Conservation (phyloP, 805 yeast genomes). For the Candida railenensis region DNA sequence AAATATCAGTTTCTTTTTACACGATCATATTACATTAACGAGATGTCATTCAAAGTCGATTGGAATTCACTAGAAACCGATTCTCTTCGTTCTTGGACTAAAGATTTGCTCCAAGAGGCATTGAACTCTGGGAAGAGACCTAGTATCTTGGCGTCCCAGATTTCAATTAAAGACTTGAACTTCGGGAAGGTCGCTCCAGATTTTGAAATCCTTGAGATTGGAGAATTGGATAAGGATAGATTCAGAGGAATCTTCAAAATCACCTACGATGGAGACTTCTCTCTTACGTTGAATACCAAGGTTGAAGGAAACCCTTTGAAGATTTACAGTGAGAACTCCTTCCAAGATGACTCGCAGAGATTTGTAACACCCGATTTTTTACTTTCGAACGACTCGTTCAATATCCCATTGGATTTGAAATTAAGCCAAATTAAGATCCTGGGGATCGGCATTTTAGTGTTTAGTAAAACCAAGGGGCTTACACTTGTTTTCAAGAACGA, state of each 20-base stretch:
- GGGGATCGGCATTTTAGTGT: slow-evolving; percentile 84
- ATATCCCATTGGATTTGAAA: slow-evolving; percentile 75
- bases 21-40: neutral
- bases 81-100: slow-evolving; percentile 59
- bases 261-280: slow-evolving; percentile 73
- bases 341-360: slow-evolving; percentile 28
- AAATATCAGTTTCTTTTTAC: neutral
- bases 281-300: slow-evolving; percentile 69
- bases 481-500: slow-evolving; percentile 87
- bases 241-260: slow-evolving; percentile 82
- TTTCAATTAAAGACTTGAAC: slow-evolving; percentile 63
- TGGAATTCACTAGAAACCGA: slow-evolving; percentile 75
- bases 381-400: slow-evolving; percentile 64
- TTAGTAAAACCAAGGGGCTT: slow-evolving; percentile 76
- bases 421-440: slow-evolving; percentile 68
- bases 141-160: slow-evolving; percentile 65
- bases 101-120: slow-evolving; percentile 66
- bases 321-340: slow-evolving; percentile 52
- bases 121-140: slow-evolving; percentile 74
- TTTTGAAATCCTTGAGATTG: slow-evolving; percentile 78
- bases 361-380: slow-evolving; percentile 70
- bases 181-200: slow-evolving; percentile 75
- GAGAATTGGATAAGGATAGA: slow-evolving; percentile 72
- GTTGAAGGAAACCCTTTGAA: slow-evolving; percentile 84
- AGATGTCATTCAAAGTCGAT: slow-evolving; percentile 75